Base-by-base conservation (phyloP, 2,329 filamentous ascomycete species). In the Leptographium galeiforme region DNA sequence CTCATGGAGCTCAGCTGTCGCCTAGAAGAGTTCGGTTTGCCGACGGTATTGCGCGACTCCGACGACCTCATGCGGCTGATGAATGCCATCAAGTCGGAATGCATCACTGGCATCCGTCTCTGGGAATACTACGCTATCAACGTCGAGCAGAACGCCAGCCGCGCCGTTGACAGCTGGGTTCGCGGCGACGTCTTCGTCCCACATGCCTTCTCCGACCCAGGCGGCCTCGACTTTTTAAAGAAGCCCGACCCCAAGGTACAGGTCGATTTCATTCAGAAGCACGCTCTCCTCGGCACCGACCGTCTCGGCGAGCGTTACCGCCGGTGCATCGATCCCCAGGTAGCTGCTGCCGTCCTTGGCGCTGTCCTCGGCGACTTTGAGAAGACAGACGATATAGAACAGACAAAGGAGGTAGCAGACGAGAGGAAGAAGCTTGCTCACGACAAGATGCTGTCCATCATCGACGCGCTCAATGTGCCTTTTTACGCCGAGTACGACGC, bases 71-170 rank as follows among this genome's bases (percentile, higher is more conserved):
- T 87, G 32, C 77, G 79, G 58, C 81, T 97, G 56, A 95, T 96
- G 84, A 82, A 88, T 34, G 87, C 80, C 10, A 78, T 95, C 62
- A 94, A 93, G 67, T 79, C 79, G 19, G 78, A 89, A 52, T 89
- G 93, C 39, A 79, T 98, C 63, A 79, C 79, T 32, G 77, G 80
- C 43, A 80, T 91, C 56, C 83, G 83, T 49, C 76, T 98, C 1
- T 98, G 93, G 93, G 87, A 98, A 65, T 98, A 85, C 70, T 98
- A 96, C 64, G 82, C 85, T 16, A 72, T 95, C 54, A 81, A 97
- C 62, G 82, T 93, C 5, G 81, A 91, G 54, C 74, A 78, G 34
- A 81, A 91, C 63, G 76, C 81, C 6, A 76, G 84, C 57, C 79
- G 79, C 8, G 80, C 85, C 38, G 67, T 93, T 2, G 75, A 85